phyloP scores from a whole-genome alignment of 768 basidiomycete species.

The Mycena albidolilacea region DNA sequence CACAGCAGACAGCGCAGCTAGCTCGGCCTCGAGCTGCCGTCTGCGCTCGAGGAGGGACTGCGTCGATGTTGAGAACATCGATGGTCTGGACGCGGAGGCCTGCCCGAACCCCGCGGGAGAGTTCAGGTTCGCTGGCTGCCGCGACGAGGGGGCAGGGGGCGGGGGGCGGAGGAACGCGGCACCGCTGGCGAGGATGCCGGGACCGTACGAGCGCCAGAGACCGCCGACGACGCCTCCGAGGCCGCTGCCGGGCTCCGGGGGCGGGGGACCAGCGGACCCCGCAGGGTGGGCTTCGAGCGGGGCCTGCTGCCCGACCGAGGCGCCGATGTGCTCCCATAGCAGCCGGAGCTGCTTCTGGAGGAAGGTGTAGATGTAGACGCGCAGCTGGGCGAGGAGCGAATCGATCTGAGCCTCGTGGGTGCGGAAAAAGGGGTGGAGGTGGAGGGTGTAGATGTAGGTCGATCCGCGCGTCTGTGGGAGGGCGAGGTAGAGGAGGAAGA shows the following conservation, averaged over 20 bases:
- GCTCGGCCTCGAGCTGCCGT: conserved; percentile 70
- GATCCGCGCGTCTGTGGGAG: conserved; percentile 93
- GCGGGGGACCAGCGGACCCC: conserved; percentile 35
- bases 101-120: conserved; percentile 45
- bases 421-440: conserved; percentile 88
- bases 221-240: conserved; percentile 56
- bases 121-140: conserved; percentile 46
- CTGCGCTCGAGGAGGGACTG: conserved; percentile 60
- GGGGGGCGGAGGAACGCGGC: conserved; percentile 70
- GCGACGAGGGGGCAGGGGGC: conserved; percentile 54
- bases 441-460: conserved; percentile 84
- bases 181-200: conserved; percentile 77
- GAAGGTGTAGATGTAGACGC: conserved; percentile 71
- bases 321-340: conserved; percentile 76
- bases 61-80: conserved; percentile 41
- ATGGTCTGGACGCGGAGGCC: conserved; percentile 17
- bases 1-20: conserved; percentile 61
- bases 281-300: conserved; percentile 33
- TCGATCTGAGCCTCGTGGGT: conserved; percentile 91
- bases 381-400: conserved; percentile 76
- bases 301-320: conserved; percentile 62
- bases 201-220: conserved; percentile 87
- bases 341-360: conserved; percentile 74
- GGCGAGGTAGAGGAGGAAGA: conserved; percentile 91
- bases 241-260: conserved; percentile 15